Percentiles rank a stretch among this genome's conserved stretches.
These are phyloP conservation scores for Amanita molliuscula DNA, from an alignment of 768 basidiomycete species.

Conservation along the genomic window DNA sequence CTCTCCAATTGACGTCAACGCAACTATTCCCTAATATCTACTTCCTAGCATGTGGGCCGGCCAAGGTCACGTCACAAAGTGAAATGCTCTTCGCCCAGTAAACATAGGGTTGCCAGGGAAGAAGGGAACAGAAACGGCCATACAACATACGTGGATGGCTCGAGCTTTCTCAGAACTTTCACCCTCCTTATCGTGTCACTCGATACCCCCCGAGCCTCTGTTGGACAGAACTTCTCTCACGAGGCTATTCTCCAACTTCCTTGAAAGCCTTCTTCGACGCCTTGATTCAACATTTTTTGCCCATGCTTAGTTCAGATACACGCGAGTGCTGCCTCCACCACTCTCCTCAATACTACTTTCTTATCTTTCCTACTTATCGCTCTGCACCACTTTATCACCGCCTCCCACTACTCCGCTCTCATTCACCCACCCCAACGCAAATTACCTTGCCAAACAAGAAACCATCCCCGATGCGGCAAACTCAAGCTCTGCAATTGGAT, in stretches of 20 bases:
- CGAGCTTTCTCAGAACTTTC: no score
- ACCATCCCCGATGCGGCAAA: slow-evolving; percentile 61
- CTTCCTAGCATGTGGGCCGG: slow-evolving; percentile 12
- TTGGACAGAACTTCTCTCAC: slow-evolving; percentile 60
- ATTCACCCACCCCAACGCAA: slow-evolving; percentile 23
- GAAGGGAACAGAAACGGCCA: slow-evolving; percentile 41
- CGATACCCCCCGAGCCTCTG: no score
- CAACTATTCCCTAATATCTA: not conserved
- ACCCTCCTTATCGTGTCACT: no score
- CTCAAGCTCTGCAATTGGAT: slow-evolving; percentile 80
- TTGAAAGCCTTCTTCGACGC: slow-evolving; percentile 68
- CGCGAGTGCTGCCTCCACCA: slow-evolving; percentile 12
- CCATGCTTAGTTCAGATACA: not conserved
- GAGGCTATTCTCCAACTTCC: slow-evolving; percentile 77
- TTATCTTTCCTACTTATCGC: slow-evolving; percentile 82
- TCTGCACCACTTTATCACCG: slow-evolving; percentile 77
- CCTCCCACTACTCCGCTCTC: slow-evolving; percentile 40
- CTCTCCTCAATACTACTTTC: slow-evolving; percentile 44
- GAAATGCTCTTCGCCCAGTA: not conserved
- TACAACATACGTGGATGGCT: no score
- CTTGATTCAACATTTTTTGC: slow-evolving; percentile 32
- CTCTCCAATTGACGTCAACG: slow-evolving; percentile 17
- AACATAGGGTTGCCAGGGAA: not conserved
- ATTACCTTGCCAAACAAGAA: slow-evolving; percentile 51
- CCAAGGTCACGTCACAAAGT: not conserved